Base-by-base conservation (phyloP, 192 early-diverging fungal genomes). In the Entomortierella beljakovae region DNA sequence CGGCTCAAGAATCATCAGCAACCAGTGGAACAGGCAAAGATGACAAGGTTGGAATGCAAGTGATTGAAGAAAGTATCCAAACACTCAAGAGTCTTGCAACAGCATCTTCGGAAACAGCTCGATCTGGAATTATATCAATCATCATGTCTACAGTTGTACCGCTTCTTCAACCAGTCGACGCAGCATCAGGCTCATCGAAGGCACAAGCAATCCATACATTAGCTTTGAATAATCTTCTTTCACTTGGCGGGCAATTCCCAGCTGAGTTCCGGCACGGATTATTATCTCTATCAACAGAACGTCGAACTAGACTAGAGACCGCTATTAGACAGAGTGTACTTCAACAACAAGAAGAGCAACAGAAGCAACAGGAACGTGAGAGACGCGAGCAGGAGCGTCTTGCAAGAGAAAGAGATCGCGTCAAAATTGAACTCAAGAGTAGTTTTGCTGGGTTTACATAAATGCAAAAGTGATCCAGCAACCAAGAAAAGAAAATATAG, bases 1-100 rank as follows among this genome's bases (percentile, higher is more conserved):
- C 73, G 1, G 73, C 65, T 29, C 73, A 77, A 35, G 73, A 75
- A 25, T 64, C 70, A 5, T 26, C 46, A n/a, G 32, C 31, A 22
- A 6, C 34, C 1, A 52, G n/a, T 32, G 28, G 6, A 3, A 33
- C 55, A 0, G 38, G 22, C 25, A 74, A 61, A 31, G 57, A 70
- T 9, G 69, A 80, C 22, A 75, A 64, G 43, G 37, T 57, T 52
- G 68, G 64, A n/a, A 53, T 82, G 38, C 57, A 68, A 13, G 57
- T 80, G 2, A 52, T 83, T 20, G 83, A 82, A 46, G 88, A 89
- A 42, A 81, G 83, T 29, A 84, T 89, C 23, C 82, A 84, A 42
- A 86, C 82, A 7, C 62, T 89, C 26, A 55, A 84, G 52, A 75
- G 57, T 25, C 61, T 87, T n/a, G 76, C 81, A 31, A 71, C 51